phyloP scores from a whole-genome alignment of 768 basidiomycete genomes.

The Candolleomyces aberdarensis region DNA sequence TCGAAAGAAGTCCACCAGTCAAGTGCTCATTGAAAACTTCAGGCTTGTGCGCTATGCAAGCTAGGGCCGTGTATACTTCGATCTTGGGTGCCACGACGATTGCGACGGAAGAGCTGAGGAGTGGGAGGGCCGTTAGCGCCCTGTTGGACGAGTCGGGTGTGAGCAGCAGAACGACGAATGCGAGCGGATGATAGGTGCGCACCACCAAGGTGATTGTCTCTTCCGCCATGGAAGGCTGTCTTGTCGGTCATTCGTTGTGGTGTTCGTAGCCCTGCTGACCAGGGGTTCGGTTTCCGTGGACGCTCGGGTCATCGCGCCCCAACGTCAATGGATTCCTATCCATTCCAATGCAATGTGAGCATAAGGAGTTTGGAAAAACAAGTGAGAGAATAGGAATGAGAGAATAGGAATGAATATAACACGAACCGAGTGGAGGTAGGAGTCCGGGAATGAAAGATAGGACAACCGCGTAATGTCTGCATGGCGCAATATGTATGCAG shows the following conservation, averaged over 20 bases:
- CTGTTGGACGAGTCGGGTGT: conserved; percentile 32
- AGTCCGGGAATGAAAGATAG: no score
- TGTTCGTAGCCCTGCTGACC: conserved; percentile 18
- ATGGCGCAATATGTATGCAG: no score
- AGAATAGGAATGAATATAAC: no score
- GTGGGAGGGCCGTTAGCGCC: conserved; percentile 51
- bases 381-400: no score
- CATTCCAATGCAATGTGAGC: no score
- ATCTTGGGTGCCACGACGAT: conserved; percentile 66
- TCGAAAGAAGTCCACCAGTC: background rate
- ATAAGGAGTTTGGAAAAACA: no score
- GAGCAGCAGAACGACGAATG: background rate
- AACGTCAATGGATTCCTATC: no score
- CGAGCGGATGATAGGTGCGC: conserved; percentile 17
- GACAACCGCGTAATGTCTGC: no score
- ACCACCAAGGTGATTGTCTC: conserved; percentile 73
- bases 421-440: no score
- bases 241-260: conserved; percentile 18
- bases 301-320: no score
- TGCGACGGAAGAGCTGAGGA: conserved; percentile 51
- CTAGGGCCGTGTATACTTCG: conserved; percentile 69
- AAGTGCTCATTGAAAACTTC: conserved; percentile 33
- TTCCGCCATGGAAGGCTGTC: conserved; percentile 66
- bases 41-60: conserved; percentile 63
- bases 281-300: conserved; percentile 1